Evolutionary conservation across 345 rosid species (phyloP).

Genomic region (Cochlearia excelsa): DNA sequence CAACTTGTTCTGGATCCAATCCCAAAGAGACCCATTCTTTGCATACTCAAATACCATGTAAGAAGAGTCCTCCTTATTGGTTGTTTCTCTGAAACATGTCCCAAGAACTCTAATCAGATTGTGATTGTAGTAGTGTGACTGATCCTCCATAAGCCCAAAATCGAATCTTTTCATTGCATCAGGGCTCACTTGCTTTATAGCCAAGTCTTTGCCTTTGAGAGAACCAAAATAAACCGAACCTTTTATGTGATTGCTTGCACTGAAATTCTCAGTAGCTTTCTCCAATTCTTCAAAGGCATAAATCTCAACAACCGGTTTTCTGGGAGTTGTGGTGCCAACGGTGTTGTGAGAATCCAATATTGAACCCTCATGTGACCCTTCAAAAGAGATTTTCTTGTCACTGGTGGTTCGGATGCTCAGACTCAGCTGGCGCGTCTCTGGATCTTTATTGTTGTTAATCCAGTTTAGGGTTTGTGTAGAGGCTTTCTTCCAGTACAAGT

Average conservation of each 20-base stretch:
- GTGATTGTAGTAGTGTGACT: conserved; percentile 60
- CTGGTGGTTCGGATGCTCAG: conserved; percentile 75
- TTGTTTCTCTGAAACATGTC: conserved; percentile 47
- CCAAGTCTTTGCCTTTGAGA: conserved; percentile 77
- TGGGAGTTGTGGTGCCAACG: conserved; percentile 41
- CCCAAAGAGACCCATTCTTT: conserved; percentile 78
- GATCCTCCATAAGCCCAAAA: conserved; percentile 46
- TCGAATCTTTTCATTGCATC: conserved; percentile 49
- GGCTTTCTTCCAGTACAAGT: conserved; percentile 45
- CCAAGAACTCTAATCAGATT: conserved; percentile 76
- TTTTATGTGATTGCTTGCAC: conserved; percentile 61
- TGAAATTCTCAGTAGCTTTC: conserved; percentile 81
- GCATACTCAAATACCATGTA: conserved; percentile 77
- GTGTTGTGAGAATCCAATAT: conserved; percentile 44
- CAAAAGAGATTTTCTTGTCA: conserved; percentile 81
- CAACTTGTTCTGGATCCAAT: conserved; percentile 88
- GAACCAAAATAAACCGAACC: conserved; percentile 77
- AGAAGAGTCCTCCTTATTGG: conserved; percentile 37
- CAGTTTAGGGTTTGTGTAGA: conserved; percentile 37
- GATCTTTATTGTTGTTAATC: conserved; percentile 32
- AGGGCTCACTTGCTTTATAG: conserved; percentile 45
- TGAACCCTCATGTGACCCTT: conserved; percentile 56
- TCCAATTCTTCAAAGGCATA: conserved; percentile 60
- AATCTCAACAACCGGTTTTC: conserved; percentile 47
- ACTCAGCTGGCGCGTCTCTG: conserved; percentile 70